A percentile compares a stretch with the other conserved stretches of the same genome.
These are phyloP conservation scores for Auriscalpium microsporum DNA, from an alignment of 768 basidiomycete genomes.

Conservation along the genomic window DNA sequence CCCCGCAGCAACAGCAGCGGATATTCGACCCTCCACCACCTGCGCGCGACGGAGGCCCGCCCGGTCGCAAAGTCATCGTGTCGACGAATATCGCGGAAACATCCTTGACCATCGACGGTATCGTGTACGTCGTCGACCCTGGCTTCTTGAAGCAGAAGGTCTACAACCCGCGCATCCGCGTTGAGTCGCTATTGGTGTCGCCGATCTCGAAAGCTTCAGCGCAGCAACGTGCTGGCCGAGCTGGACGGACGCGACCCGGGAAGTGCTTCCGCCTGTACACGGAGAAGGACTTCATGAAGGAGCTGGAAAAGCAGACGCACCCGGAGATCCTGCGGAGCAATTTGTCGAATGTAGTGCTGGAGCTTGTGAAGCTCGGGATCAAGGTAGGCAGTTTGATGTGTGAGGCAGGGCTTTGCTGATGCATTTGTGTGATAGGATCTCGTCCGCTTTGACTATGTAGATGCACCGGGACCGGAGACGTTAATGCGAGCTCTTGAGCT, in stretches of 20 bases:
- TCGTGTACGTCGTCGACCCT: constrained; percentile 98
- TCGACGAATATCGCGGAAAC: constrained; percentile 99
- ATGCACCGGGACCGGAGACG: constrained; percentile 92
- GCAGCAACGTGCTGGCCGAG: constrained; percentile 93
- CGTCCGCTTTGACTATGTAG: constrained; percentile 81
- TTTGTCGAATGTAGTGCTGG: constrained; percentile 86
- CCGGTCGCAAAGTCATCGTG: constrained; percentile 88
- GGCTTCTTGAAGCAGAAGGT: constrained; percentile 98
- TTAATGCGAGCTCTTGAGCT: constrained; percentile 95
- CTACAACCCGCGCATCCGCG: constrained; percentile 95
- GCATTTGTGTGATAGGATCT: constrained; percentile 46
- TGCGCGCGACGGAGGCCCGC: constrained; percentile 58
- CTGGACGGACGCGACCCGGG: constrained; percentile 90
- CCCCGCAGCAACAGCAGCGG: constrained; percentile 89
- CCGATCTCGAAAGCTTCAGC: constrained; percentile 97
- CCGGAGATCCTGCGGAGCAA: constrained; percentile 95
- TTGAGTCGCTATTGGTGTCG: constrained; percentile 86
- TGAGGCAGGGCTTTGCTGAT: not conserved
- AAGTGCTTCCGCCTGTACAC: constrained; percentile 98
- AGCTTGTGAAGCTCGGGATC: constrained; percentile 90
- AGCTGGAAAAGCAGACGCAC: constrained; percentile 94
- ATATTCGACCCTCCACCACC: constrained; percentile 89
- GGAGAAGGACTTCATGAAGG: constrained; percentile 92
- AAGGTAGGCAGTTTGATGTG: constrained; percentile 39
- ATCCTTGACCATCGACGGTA: constrained; percentile 94